A percentile compares a stretch with the other conserved stretches of the same genome.
Evolutionary conservation across 768 basidiomycete species (phyloP).

Genomic region (Amanita rubescens): DNA sequence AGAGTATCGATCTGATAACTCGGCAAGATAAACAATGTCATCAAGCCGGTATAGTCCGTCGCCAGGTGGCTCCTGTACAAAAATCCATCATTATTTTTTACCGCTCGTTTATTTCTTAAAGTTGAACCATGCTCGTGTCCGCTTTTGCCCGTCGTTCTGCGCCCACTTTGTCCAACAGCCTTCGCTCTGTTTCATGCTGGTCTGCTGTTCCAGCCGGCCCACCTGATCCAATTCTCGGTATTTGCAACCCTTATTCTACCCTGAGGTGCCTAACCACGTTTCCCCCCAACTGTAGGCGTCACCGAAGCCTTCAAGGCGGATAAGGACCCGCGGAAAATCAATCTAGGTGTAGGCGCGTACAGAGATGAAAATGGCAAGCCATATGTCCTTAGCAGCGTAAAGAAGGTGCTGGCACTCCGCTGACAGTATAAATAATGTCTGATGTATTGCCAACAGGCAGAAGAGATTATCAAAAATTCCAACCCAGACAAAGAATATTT

Average conservation of each 20-base stretch:
- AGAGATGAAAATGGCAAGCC: constrained; percentile 93
- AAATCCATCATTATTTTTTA: neutral
- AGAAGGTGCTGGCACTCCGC: constrained; percentile 48
- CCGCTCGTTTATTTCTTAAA: constrained; percentile 17
- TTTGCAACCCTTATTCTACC: constrained; percentile 4
- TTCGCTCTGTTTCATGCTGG: constrained; percentile 66
- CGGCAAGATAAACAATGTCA: constrained; percentile 8
- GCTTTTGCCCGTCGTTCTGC: constrained; percentile 45
- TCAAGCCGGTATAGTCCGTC: neutral
- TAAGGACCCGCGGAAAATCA: constrained; percentile 88
- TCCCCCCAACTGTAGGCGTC: constrained; percentile 51
- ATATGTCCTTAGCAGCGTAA: constrained; percentile 83
- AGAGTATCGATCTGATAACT: neutral
- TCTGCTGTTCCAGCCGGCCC: constrained; percentile 78
- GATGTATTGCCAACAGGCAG: constrained; percentile 45
- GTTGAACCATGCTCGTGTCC: constrained; percentile 38
- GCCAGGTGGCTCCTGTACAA: neutral
- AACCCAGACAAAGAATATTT: constrained; percentile 92
- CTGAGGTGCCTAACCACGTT: neutral
- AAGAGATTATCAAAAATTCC: constrained; percentile 57
- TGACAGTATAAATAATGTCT: constrained; percentile 4
- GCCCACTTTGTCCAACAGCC: constrained; percentile 25
- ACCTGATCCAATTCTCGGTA: constrained; percentile 90
- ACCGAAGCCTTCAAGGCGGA: constrained; percentile 97
- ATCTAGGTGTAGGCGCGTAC: constrained; percentile 96